phyloP scores from a whole-genome alignment of 192 early-diverging fungal species.

The Backusella westeae region DNA sequence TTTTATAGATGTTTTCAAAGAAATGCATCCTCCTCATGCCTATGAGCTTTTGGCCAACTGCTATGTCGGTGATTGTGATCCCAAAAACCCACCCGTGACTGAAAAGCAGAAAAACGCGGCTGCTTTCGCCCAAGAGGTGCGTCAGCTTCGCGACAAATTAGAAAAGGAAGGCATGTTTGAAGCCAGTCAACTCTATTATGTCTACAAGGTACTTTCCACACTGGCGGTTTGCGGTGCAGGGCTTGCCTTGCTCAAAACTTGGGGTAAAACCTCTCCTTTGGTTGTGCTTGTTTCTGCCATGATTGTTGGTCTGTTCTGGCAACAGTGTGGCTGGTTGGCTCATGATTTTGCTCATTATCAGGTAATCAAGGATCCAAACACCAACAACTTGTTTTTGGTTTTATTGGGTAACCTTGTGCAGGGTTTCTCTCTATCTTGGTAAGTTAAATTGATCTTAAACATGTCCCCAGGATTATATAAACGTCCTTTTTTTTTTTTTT shows the following conservation, averaged over 20 bases:
- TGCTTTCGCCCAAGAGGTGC: slow-evolving; percentile 59
- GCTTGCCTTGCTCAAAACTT: slow-evolving; percentile 45
- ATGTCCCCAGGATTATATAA: neutral
- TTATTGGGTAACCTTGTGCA: slow-evolving; percentile 73
- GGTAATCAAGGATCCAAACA: slow-evolving; percentile 62
- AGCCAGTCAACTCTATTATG: slow-evolving; percentile 65
- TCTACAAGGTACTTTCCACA: slow-evolving; percentile 56
- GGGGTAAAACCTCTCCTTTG: slow-evolving; percentile 48
- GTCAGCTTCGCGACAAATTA: slow-evolving; percentile 53
- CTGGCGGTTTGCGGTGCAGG: slow-evolving; percentile 48
- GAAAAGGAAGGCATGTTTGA: slow-evolving; percentile 58
- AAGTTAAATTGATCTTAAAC: slow-evolving; percentile 4
- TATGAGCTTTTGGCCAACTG: slow-evolving; percentile 66
- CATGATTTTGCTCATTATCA: slow-evolving; percentile 85
- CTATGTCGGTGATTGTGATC: slow-evolving; percentile 68
- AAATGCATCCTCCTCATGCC: slow-evolving; percentile 68
- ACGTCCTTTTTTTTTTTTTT: neutral
- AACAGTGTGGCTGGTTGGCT: slow-evolving; percentile 82
- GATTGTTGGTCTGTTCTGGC: slow-evolving; percentile 73
- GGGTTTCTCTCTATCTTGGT: slow-evolving; percentile 75
- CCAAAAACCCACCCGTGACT: neutral
- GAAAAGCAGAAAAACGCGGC: slow-evolving; percentile 38
- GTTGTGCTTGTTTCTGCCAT: slow-evolving; percentile 54
- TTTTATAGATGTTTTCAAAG: slow-evolving; percentile 69
- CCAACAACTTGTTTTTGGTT: slow-evolving; percentile 64